Percentiles rank a stretch among this genome's conserved stretches.
Evolutionary conservation across 2,329 filamentous ascomycete species (phyloP).

Genomic region (Fusarium musae): DNA sequence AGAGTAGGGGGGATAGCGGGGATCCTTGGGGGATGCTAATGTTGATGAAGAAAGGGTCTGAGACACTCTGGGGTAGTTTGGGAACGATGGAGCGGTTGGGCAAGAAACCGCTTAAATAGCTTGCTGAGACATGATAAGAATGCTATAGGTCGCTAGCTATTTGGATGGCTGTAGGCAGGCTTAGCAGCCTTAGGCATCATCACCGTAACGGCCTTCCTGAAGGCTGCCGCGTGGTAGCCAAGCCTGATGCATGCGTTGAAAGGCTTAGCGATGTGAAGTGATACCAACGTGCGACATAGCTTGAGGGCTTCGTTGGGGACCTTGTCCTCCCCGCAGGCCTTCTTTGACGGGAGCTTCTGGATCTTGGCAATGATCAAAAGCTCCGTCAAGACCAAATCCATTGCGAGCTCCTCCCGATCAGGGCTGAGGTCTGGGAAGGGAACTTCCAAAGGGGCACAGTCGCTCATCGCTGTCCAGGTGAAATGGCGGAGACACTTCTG

Average conservation of each 20-base stretch:
- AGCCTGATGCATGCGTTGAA: constrained; percentile 5
- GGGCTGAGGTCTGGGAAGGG: background rate
- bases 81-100: background rate
- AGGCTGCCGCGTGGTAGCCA: background rate
- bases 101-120: background rate
- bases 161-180: background rate
- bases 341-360: background rate
- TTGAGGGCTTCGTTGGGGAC: constrained; percentile 14
- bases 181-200: constrained; percentile 13
- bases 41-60: background rate
- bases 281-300: background rate
- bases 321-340: constrained; percentile 1
- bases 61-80: background rate
- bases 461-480: background rate
- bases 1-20: constrained; percentile 6
- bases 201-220: background rate
- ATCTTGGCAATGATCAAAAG: background rate
- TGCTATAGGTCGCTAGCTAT: constrained; percentile 9
- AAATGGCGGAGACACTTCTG: background rate
- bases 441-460: background rate
- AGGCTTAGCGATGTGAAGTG: background rate
- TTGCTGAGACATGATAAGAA: constrained; percentile 4
- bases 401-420: background rate
- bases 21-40: constrained; percentile 22
- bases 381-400: background rate